phyloP scores from a whole-genome alignment of 805 yeast genomes.

The Candida silvicultrix region DNA sequence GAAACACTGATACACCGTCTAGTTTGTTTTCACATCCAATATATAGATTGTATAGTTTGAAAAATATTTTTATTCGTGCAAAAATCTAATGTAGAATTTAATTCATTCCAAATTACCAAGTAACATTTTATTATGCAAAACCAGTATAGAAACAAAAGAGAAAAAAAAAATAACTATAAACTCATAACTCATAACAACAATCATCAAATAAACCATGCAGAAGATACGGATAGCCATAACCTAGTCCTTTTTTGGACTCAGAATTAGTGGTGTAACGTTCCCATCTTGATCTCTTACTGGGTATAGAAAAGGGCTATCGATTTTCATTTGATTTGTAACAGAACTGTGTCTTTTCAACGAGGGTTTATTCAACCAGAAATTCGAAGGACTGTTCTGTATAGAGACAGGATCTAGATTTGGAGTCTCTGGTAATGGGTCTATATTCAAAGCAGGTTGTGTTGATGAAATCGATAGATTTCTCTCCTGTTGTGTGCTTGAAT shows the following conservation, averaged over 20 bases:
- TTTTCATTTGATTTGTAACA: background rate
- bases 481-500: background rate
- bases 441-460: constrained; percentile 1
- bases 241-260: background rate
- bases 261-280: background rate
- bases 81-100: too few relatives aligned
- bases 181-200: too few relatives aligned
- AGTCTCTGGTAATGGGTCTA: constrained; percentile 12
- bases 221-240: too few relatives aligned
- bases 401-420: constrained; percentile 10
- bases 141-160: too few relatives aligned
- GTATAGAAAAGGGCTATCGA: background rate
- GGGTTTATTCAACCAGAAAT: background rate
- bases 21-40: too few relatives aligned
- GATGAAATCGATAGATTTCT: background rate
- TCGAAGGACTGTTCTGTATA: background rate
- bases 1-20: too few relatives aligned
- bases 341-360: background rate
- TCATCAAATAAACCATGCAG: background rate
- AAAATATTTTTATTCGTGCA: too few relatives aligned
- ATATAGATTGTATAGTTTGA: too few relatives aligned
- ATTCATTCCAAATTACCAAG: too few relatives aligned
- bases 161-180: too few relatives aligned
- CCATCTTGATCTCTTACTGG: background rate
- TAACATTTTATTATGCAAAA: too few relatives aligned